phyloP scores from a whole-genome alignment of 306 rosid species.

The Vachellia collinsii region DNA sequence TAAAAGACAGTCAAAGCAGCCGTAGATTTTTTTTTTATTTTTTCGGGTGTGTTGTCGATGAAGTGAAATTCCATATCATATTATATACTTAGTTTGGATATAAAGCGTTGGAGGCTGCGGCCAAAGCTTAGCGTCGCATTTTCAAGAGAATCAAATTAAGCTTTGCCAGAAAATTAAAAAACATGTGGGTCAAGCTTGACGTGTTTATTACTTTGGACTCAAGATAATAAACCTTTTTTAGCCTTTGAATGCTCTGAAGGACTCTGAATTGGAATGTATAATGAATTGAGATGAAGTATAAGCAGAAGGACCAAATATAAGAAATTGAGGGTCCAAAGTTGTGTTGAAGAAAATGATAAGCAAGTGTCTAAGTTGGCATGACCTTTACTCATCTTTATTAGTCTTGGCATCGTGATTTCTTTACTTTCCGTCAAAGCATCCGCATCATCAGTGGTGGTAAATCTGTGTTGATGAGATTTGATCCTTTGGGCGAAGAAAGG shows the following conservation, averaged over 20 bases:
- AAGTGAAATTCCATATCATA: not conserved
- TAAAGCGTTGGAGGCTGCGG: conserved; percentile 12
- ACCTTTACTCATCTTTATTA: not conserved
- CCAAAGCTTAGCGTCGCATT: conserved; percentile 11
- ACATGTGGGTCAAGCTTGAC: conserved; percentile 25
- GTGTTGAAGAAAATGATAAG: not conserved
- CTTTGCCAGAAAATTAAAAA: conserved; percentile 6
- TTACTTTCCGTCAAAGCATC: conserved; percentile 4
- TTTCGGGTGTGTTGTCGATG: not conserved
- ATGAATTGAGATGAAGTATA: not conserved
- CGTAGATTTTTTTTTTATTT: not conserved
- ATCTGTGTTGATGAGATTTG: not conserved
- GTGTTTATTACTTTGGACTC: conserved; percentile 16
- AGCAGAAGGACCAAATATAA: not conserved
- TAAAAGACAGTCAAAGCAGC: conserved; percentile 23
- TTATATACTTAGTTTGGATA: not conserved
- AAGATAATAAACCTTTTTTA: not conserved
- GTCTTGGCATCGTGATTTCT: conserved; percentile 2
- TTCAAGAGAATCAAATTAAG: conserved; percentile 8
- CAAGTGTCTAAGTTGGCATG: not conserved
- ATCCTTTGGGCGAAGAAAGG: not conserved
- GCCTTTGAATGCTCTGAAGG: not conserved
- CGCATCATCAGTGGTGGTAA: not conserved
- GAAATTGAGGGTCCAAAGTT: not conserved
- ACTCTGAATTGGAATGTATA: not conserved